These are phyloP conservation scores for Gomphus bonarii DNA, from an alignment of 1,284 basidiomycete species.

Conservation along the genomic window DNA sequence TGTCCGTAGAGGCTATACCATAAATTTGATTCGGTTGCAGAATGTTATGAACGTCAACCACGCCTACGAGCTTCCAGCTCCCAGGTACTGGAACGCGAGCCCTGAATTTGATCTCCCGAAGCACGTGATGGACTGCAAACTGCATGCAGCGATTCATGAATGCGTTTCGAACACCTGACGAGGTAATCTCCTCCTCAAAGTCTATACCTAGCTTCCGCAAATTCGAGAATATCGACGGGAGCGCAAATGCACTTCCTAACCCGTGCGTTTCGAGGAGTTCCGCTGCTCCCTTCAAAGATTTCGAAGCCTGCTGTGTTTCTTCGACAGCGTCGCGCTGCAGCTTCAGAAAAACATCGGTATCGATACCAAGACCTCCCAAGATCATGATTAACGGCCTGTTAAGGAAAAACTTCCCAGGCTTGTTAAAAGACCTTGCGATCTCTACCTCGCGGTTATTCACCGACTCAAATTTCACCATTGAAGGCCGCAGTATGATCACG, in stretches of 20 bases:
- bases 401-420: conserved; percentile 47
- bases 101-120: conserved; percentile 55
- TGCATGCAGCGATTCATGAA: conserved; percentile 46
- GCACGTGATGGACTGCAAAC: conserved; percentile 46
- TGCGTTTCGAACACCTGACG: conserved; percentile 20
- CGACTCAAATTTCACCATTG: conserved; percentile 57
- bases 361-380: conserved; percentile 45
- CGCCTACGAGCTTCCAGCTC: conserved; percentile 56
- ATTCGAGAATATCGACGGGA: conserved; percentile 28
- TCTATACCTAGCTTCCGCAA: conserved; percentile 27
- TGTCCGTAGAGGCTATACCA: conserved; percentile 8
- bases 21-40: conserved; percentile 47
- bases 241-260: conserved; percentile 30
- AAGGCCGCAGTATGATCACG: conserved; percentile 38
- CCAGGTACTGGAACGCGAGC: conserved; percentile 55
- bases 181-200: conserved; percentile 12
- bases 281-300: conserved; percentile 35
- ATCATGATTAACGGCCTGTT: conserved; percentile 64
- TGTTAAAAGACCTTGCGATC: conserved; percentile 53
- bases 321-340: conserved; percentile 45
- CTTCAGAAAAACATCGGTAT: conserved; percentile 38
- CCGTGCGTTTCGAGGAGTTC: conserved; percentile 34
- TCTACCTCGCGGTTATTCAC: conserved; percentile 40
- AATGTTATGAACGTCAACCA: conserved; percentile 48
- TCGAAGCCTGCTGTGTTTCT: conserved; percentile 31